Evolutionary conservation across 2,329 filamentous ascomycete genomes (phyloP), one percentile per base, ranked within the genome.

Genomic region (Fusarium globosum): DNA sequence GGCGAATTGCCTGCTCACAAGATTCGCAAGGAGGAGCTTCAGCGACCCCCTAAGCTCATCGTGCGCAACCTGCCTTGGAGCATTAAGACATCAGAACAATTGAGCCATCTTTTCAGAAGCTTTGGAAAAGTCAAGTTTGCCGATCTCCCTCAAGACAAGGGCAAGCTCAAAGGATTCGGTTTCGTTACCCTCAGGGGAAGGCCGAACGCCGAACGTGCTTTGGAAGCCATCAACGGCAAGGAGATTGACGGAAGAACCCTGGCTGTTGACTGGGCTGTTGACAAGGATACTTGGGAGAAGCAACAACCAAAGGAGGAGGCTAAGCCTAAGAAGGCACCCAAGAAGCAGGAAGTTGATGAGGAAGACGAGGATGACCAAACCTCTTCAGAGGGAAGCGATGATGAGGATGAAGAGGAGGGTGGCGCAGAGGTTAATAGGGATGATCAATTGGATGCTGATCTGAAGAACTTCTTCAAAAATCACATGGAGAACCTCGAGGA

Each of bases 221-320:
- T 99, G 65, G 90, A 92, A 67, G 90, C 88, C 28, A 86, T 98
- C 75, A 99, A 98, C 82, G 96, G 96, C 66, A 98, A 94, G 81
- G 90, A 93, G 69, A 88, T 99, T 26, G 95, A 97, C 80, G 96
- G 95, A 5, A 89, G 96, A 77, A 93, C 92, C 14, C 83, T 99
- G 69, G 96, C 96, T 35, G 96, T 99, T 12, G 96, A 99, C 83
- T 99, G 94, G 94, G 96, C 97, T 38, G 95, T 98, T 7, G 94
- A 98, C 69, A 97, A 97, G 84, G 88, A 92, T 46, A 91, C 92
- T 12, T 99, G 94, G 94, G 89, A 95, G 71, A 87, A 90, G 69
- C 86, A 91, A 72, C 87, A 90, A 36, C 77, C 87, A 69, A 79
- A 84, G 42, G 75, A 80, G 13, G 80, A 81, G 11, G 74, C 41